A percentile compares a stretch with the other conserved stretches of the same genome.
These are phyloP conservation scores for Mollisia scopiformis DNA, from an alignment of 2,329 filamentous ascomycete genomes.

Conservation along the genomic window DNA sequence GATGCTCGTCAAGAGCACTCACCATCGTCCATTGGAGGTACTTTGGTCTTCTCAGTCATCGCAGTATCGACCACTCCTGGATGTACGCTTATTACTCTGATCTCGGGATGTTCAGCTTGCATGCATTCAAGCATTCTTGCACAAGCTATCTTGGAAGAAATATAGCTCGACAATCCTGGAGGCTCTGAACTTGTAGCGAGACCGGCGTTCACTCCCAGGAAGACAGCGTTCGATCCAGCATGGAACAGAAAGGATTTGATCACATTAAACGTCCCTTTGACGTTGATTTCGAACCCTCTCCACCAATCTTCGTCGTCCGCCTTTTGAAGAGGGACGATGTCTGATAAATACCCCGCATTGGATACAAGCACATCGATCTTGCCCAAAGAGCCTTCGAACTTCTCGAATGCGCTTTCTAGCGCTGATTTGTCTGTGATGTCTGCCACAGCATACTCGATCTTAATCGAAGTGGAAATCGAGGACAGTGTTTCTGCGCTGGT, in stretches of 20 bases:
- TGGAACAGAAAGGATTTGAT: slow-evolving; percentile 9
- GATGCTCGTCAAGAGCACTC: background rate
- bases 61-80: background rate
- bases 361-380: slow-evolving; percentile 7
- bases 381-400: background rate
- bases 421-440: slow-evolving; percentile 26
- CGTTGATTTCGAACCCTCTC: slow-evolving; percentile 9
- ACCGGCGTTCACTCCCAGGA: slow-evolving; percentile 8
- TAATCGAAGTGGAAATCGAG: slow-evolving; percentile 12
- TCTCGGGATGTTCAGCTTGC: slow-evolving; percentile 2
- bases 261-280: slow-evolving; percentile 8
- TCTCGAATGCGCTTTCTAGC: slow-evolving; percentile 1
- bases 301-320: slow-evolving; percentile 3
- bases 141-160: background rate
- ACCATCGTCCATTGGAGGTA: background rate
- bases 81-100: background rate
- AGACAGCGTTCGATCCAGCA: background rate
- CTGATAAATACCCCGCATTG: slow-evolving; percentile 7
- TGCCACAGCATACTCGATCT: slow-evolving; percentile 29
- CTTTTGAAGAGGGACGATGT: background rate
- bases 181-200: background rate
- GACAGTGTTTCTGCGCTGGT: slow-evolving; percentile 13
- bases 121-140: background rate
- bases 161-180: background rate
- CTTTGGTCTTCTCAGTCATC: slow-evolving; percentile 16